These are phyloP conservation scores for Puccinia brachypodii DNA, from an alignment of 1,284 basidiomycete species.

Conservation along the genomic window DNA sequence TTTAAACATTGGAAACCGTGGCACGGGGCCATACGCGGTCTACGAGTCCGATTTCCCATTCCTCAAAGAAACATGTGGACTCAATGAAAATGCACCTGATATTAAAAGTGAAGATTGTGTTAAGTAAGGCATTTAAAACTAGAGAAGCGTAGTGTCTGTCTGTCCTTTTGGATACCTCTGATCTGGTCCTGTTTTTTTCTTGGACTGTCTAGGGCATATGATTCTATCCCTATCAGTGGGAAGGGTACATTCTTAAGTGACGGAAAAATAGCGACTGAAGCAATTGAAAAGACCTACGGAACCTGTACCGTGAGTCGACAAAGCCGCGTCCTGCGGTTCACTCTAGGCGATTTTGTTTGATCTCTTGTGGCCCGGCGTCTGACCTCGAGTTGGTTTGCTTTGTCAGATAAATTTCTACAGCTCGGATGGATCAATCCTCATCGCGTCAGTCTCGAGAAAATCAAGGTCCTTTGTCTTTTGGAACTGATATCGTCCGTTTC, in stretches of 20 bases:
- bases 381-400: too few relatives aligned
- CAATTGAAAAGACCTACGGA: not conserved
- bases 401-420: not conserved
- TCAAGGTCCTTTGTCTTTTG: not conserved
- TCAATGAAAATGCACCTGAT: not conserved
- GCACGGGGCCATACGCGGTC: not conserved
- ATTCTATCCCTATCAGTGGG: not conserved
- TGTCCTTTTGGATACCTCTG: not conserved
- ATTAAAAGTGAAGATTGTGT: not conserved
- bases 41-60: constrained; percentile 18
- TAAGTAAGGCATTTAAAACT: not conserved
- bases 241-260: not conserved
- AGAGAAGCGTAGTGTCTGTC: not conserved
- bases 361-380: not conserved
- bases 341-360: not conserved
- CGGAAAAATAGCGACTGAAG: not conserved
- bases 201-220: not conserved
- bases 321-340: too few relatives aligned
- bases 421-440: not conserved
- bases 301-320: constrained; percentile 1
- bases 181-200: not conserved
- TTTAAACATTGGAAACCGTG: constrained; percentile 9
- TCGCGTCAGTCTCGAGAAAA: not conserved
- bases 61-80: constrained; percentile 15
- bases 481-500: not conserved